Base-by-base conservation (phyloP, 768 basidiomycete species). In the Amanita molliuscula region DNA sequence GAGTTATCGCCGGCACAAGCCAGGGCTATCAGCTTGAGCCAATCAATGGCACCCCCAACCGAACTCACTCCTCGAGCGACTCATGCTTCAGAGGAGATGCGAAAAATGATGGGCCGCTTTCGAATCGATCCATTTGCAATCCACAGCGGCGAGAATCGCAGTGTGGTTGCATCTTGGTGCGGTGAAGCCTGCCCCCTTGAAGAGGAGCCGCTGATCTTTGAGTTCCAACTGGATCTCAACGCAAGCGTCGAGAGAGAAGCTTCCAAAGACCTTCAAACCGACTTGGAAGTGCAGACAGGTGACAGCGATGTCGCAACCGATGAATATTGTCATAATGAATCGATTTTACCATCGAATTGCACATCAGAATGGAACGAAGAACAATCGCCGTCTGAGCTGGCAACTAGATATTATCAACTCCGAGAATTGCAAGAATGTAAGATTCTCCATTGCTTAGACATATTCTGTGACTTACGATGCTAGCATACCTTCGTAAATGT, bases 21-120 rank as follows among this genome's bases (percentile, higher is more conserved):
- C 16, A 47, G 56, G 28, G 37, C 54, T 44, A 49, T 51, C 28
- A 55, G 45, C 55, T 57, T 56, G 54, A 65, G 50, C 55, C 75
- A 66, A 55, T 62, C 69, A 0, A 65, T 74, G 45, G 76, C 75
- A 0, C 77, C 78, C 0, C 79, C 78, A 1, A 78, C 76, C 29
- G 78, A 80, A 59, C 84, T 86, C 1, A 84, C 86, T 6, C 73
- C 86, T 11, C 82, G 86, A 41, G 86, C 85, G 6, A 87, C 83
- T 0, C 81, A 86, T 58, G 86, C 84, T 1, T 72, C 75, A 53
- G 72, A 75, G 41, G 72, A 76, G 38, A 87, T 87, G 86, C 76
- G 81, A 48, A 67, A 69, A 43, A 79, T 87, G 79, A 89, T 89
- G 86, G 77, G 77, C 37, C 78, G 81, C 18, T 85, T 88, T 62